These are phyloP conservation scores for Picea sitchensis DNA, from an alignment of 75 land plant genomes.

Conservation along the genomic window DNA sequence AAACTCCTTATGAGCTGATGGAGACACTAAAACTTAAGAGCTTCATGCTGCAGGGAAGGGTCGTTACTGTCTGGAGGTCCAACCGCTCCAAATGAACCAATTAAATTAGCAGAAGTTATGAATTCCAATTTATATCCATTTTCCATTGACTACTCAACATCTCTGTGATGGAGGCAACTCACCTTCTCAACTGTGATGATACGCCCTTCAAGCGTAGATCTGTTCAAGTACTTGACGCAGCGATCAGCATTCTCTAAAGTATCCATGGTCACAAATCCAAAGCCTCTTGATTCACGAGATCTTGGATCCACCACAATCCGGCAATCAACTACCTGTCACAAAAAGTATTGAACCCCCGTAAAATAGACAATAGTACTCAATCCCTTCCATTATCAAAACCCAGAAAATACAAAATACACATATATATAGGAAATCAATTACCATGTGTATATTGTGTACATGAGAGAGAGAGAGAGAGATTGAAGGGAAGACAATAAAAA, in stretches of 20 bases:
- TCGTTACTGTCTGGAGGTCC: constrained; percentile 14
- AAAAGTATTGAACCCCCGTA: neutral
- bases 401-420: too few species aligned
- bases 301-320: constrained; percentile 90
- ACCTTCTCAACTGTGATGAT: constrained; percentile 98
- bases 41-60: constrained; percentile 21
- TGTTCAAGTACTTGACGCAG: constrained; percentile 78
- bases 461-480: too few species aligned
- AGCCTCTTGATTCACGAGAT: constrained; percentile 91
- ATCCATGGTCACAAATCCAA: constrained; percentile 93
- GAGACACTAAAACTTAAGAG: constrained; percentile 21
- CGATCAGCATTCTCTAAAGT: constrained; percentile 71
- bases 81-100: constrained; percentile 13
- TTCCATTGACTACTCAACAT: neutral
- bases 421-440: too few species aligned
- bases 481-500: too few species aligned
- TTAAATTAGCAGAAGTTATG: neutral
- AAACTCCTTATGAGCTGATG: constrained; percentile 21
- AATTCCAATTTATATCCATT: constrained; percentile 2
- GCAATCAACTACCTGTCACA: constrained; percentile 72
- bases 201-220: constrained; percentile 86
- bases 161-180: constrained; percentile 7
- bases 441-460: too few species aligned
- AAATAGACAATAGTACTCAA: too few species aligned
- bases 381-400: too few species aligned